phyloP scores from a whole-genome alignment of 2,329 filamentous ascomycete species.

The Arthrobotrys musiformis region DNA sequence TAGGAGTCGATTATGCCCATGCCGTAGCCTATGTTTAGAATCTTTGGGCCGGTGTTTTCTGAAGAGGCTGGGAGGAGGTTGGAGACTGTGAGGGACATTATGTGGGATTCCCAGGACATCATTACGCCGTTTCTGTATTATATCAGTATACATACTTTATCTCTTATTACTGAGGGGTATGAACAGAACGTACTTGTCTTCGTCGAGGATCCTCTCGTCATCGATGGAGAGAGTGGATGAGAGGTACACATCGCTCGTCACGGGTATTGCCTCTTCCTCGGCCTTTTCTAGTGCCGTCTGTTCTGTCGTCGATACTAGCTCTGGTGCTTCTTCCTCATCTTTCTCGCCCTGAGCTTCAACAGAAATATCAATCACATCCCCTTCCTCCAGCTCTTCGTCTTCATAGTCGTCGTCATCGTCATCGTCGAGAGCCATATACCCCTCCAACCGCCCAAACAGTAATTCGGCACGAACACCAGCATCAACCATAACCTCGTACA shows the following conservation, averaged over 20 bases:
- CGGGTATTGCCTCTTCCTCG: constrained; percentile 57
- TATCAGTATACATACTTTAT: constrained; percentile 64
- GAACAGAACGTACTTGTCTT: constrained; percentile 59
- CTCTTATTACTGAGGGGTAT: constrained; percentile 69
- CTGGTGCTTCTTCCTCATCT: constrained; percentile 58
- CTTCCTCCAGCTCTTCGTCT: constrained; percentile 57
- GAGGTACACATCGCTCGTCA: constrained; percentile 55
- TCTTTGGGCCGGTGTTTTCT: constrained; percentile 71
- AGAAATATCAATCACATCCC: constrained; percentile 56
- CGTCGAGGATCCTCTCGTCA: constrained; percentile 61
- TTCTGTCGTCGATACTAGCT: constrained; percentile 17
- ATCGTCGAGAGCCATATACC: constrained; percentile 78
- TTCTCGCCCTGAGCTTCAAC: constrained; percentile 58
- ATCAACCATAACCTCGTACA: constrained; percentile 87
- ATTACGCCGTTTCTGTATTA: constrained; percentile 80
- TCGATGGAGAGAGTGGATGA: constrained; percentile 34
- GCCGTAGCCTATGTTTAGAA: constrained; percentile 88
- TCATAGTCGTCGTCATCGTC: constrained; percentile 63
- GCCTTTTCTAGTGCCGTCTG: constrained; percentile 57
- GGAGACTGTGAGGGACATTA: constrained; percentile 69
- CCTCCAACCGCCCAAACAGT: constrained; percentile 81
- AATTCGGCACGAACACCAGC: constrained; percentile 92
- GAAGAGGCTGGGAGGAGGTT: constrained; percentile 49
- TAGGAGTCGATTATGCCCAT: constrained; percentile 88
- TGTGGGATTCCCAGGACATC: constrained; percentile 91